Evolutionary conservation across 441 rosid species (phyloP), one percentile per base, ranked within the genome.

Genomic region (Populus hybrid): DNA sequence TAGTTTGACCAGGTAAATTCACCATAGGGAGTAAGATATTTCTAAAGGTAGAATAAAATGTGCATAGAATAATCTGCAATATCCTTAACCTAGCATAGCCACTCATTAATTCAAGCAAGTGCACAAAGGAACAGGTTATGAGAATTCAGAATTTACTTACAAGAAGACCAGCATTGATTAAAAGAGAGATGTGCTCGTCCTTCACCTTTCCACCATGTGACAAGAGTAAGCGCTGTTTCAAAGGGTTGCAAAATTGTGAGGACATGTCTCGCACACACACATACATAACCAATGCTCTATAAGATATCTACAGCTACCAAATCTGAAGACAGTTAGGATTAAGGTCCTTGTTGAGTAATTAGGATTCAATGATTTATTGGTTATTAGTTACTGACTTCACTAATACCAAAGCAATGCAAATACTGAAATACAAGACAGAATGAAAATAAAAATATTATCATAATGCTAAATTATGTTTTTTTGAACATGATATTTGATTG

Each of bases 111-210:
- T 63, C 76, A 70, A 78, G 57, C 28, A 65, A 75, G 4, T 19
- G 66, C 46, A 77, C 24, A 24, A 63, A 61, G 38, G n/a, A 73
- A 73, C 14, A 21, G 63, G 66, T 19, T 67, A 67, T 32, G 61
- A 77, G 70, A 81, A 18, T 34, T 70, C 63, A 21, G 79, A 77
- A 34, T 69, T 69, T 75, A 81, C 99, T 89, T 89, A 96, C 98
- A 74, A 96, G 90, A 81, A 94, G 89, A 72, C 98, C 98, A 69
- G 93, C 91, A 71, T 91, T 93, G 71, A 94, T 91, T 78, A 94
- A 80, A 78, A 89, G 87, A 71, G 97, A 87, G 78, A 94, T 80
- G 79, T 93, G 97, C 5, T 77, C 85, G 78, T 94, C 98, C 85
- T 89, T 89, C 83, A 94, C 92, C 85, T 78, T 86, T 57, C 97